A percentile compares a stretch with the other conserved stretches of the same genome.
These are phyloP conservation scores for Lagenaria siceraria DNA, from an alignment of 306 rosid species.

Conservation along the genomic window DNA sequence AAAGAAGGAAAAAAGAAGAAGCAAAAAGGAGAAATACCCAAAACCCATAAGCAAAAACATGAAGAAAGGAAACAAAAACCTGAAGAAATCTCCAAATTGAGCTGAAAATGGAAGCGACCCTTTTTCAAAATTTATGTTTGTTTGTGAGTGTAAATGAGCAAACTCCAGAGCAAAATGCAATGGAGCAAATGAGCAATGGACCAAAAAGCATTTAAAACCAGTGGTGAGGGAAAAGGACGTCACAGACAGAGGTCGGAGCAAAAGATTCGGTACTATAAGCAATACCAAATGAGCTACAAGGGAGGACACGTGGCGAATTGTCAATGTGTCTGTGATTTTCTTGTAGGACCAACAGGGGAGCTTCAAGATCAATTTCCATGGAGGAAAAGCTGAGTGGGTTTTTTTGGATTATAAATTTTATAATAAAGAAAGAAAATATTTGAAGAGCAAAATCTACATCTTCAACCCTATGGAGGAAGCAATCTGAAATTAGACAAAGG, in stretches of 20 bases:
- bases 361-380: background rate
- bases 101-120: background rate
- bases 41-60: background rate
- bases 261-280: slow-evolving; percentile 12
- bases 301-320: slow-evolving; percentile 22
- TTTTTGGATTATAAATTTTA: no score
- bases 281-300: background rate
- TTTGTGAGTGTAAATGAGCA: background rate
- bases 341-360: slow-evolving; percentile 14
- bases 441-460: slow-evolving; percentile 13
- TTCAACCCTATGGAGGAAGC: background rate
- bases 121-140: background rate
- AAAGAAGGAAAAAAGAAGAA: no score
- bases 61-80: background rate
- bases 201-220: slow-evolving; percentile 20
- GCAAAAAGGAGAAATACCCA: background rate
- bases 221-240: slow-evolving; percentile 19
- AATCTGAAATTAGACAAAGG: slow-evolving; percentile 15
- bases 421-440: no score
- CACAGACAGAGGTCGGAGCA: slow-evolving; percentile 9
- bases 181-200: slow-evolving; percentile 9
- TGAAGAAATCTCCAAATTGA: slow-evolving; percentile 1
- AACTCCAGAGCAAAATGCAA: background rate
- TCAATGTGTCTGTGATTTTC: background rate
- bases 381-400: background rate